Conservation (phyloP, 78 protist species). For the Dictyostelium discoideum region DNA sequence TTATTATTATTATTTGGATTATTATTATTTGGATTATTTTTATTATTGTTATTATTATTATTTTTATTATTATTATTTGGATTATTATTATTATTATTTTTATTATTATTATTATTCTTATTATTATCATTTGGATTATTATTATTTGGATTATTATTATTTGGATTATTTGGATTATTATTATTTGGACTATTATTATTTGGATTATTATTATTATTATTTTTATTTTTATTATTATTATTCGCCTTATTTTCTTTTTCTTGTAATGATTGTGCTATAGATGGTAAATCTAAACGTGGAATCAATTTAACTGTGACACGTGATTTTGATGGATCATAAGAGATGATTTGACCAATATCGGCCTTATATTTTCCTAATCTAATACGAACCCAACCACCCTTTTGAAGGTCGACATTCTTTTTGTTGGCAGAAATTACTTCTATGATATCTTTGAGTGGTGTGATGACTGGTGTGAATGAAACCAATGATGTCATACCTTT, state of each 20-base stretch:
- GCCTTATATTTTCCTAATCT: slow-evolving; percentile 70
- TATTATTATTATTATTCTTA: too few relatives aligned
- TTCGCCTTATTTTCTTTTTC: slow-evolving; percentile 4
- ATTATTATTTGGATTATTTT: too few relatives aligned
- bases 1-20: too few relatives aligned
- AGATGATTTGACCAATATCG: slow-evolving; percentile 61
- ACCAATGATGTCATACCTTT: slow-evolving; percentile 42
- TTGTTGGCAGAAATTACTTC: slow-evolving; percentile 50
- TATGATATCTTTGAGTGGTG: slow-evolving; percentile 76
- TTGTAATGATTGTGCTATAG: not conserved
- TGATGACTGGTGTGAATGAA: slow-evolving; percentile 17
- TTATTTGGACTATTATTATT: too few relatives aligned
- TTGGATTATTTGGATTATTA: too few relatives aligned
- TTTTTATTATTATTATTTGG: too few relatives aligned
- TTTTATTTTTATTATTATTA: too few relatives aligned
- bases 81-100: too few relatives aligned
- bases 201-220: too few relatives aligned
- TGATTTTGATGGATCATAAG: slow-evolving; percentile 28
- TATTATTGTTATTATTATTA: too few relatives aligned
- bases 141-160: too few relatives aligned
- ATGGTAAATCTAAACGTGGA: slow-evolving; percentile 60
- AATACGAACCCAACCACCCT: slow-evolving; percentile 72
- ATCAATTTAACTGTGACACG: slow-evolving; percentile 62
- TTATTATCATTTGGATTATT: too few relatives aligned
- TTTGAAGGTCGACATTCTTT: slow-evolving; percentile 28